These are phyloP conservation scores for Hypericum androsaemum DNA, from an alignment of 345 rosid species.

Conservation along the genomic window DNA sequence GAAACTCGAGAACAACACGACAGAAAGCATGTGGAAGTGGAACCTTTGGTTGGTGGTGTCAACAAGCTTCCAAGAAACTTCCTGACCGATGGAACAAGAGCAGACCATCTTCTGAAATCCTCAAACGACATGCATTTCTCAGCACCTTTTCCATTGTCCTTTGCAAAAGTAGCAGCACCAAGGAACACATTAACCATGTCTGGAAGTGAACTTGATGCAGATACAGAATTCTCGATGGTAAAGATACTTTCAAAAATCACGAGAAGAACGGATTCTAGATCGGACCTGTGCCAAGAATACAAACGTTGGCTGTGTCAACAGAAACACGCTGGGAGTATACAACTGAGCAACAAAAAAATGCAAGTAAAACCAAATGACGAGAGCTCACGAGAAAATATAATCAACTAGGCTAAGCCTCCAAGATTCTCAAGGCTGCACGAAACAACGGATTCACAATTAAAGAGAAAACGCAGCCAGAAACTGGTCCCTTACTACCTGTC, in stretches of 20 bases:
- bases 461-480: background rate
- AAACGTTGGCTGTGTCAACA: too few relatives aligned
- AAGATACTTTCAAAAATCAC: constrained; percentile 43
- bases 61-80: constrained; percentile 78
- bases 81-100: constrained; percentile 54
- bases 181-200: constrained; percentile 42
- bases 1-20: background rate
- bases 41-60: constrained; percentile 58
- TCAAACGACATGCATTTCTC: constrained; percentile 61
- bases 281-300: too few relatives aligned
- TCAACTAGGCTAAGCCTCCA: too few relatives aligned
- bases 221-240: constrained; percentile 23
- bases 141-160: constrained; percentile 23
- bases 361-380: background rate
- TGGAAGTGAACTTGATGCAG: constrained; percentile 24
- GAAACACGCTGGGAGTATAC: constrained; percentile 4
- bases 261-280: constrained; percentile 41
- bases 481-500: constrained; percentile 33
- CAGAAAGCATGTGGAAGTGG: background rate
- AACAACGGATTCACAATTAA: background rate
- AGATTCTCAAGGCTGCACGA: too few relatives aligned
- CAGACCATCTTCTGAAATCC: constrained; percentile 69
- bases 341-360: constrained; percentile 9
- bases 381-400: background rate
- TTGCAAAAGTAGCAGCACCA: constrained; percentile 50